These are phyloP conservation scores for Podaxis sp. DNA, from an alignment of 768 basidiomycete genomes.

Conservation along the genomic window DNA sequence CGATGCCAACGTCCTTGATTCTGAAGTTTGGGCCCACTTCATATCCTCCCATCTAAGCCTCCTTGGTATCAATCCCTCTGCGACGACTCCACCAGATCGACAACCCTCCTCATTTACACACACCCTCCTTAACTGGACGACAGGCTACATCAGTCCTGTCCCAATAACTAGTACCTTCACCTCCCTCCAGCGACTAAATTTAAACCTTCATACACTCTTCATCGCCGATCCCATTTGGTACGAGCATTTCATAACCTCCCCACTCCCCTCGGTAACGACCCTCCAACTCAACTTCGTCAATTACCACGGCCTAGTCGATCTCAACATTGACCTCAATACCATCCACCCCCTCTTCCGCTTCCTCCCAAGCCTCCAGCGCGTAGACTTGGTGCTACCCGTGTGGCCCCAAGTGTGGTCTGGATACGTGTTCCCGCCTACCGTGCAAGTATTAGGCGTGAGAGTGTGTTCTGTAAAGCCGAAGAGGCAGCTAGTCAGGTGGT, in stretches of 20 bases:
- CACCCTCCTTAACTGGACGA: background rate
- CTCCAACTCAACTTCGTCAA: constrained; percentile 16
- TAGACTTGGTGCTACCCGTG: background rate
- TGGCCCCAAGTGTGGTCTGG: constrained; percentile 2
- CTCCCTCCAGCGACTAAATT: background rate
- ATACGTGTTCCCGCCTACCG: background rate
- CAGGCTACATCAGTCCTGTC: background rate
- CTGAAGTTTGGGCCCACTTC: constrained; percentile 16
- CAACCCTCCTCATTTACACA: background rate
- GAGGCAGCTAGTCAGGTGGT: background rate
- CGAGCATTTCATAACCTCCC: background rate
- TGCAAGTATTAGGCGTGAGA: background rate
- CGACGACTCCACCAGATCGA: background rate
- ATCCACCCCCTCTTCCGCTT: background rate
- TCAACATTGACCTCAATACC: background rate
- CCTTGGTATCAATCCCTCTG: constrained; percentile 15
- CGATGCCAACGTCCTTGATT: background rate
- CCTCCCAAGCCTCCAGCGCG: background rate
- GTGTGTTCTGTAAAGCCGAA: background rate
- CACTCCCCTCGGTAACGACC: constrained; percentile 12
- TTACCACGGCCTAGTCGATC: background rate
- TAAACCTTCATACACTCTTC: background rate
- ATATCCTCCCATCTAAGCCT: constrained; percentile 16
- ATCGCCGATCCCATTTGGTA: background rate
- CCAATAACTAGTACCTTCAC: background rate